A percentile compares a stretch with the other conserved stretches of the same genome.
Evolutionary conservation across 2,329 filamentous ascomycete species (phyloP).

Genomic region (Aspergillus calidoustus): DNA sequence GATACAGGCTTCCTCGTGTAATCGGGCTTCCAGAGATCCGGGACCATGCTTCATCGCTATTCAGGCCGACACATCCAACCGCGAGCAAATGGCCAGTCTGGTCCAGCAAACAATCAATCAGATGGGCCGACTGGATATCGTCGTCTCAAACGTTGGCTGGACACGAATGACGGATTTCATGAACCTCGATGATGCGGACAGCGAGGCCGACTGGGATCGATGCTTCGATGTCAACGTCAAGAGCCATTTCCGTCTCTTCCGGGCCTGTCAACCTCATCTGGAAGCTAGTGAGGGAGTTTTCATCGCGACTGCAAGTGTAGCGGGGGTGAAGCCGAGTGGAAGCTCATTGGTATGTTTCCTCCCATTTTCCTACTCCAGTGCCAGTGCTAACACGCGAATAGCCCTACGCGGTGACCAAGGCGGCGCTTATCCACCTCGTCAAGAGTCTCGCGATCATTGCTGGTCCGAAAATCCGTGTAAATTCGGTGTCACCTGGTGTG

Average conservation of each 20-base stretch:
- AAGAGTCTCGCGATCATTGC: slow-evolving; percentile 12
- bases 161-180: slow-evolving; percentile 45
- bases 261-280: slow-evolving; percentile 58
- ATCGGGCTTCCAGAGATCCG: background rate
- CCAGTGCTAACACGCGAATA: background rate
- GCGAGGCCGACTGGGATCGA: slow-evolving; percentile 63
- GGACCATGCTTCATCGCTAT: background rate
- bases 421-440: slow-evolving; percentile 13
- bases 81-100: slow-evolving; percentile 36
- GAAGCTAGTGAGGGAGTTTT: slow-evolving; percentile 65
- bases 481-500: slow-evolving; percentile 13
- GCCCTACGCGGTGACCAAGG: slow-evolving; percentile 15
- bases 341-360: slow-evolving; percentile 53
- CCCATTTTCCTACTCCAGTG: no score
- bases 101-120: slow-evolving; percentile 49
- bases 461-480: slow-evolving; percentile 10
- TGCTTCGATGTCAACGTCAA: slow-evolving; percentile 68
- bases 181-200: slow-evolving; percentile 30
- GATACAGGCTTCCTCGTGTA: no score
- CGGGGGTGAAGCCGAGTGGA: slow-evolving; percentile 67
- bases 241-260: slow-evolving; percentile 63
- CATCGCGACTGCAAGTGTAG: slow-evolving; percentile 67
- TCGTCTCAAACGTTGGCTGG: slow-evolving; percentile 48
- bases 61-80: slow-evolving; percentile 1
- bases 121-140: slow-evolving; percentile 55